Percentiles rank a stretch among this genome's conserved stretches.
Conservation (phyloP, 2,329 filamentous ascomycete genomes). For the Aspergillus carbonarius region DNA sequence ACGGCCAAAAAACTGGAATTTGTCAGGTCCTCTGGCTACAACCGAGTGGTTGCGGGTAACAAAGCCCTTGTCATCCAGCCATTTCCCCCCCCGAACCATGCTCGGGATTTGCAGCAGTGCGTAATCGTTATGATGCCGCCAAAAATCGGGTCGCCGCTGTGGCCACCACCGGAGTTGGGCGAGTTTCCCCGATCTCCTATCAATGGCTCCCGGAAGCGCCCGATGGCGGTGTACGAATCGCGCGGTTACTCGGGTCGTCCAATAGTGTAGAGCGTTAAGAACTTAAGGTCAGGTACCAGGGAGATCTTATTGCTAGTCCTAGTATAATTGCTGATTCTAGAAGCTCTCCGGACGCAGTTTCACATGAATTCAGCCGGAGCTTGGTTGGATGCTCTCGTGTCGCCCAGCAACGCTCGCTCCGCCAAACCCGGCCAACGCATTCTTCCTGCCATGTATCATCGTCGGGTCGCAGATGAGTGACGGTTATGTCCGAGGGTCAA, state of each 20-base stretch:
- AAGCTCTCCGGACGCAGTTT: neutral
- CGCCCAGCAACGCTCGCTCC: neutral
- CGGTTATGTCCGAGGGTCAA: neutral
- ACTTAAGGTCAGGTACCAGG: neutral
- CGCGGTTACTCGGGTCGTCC: neutral
- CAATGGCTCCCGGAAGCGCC: conserved; percentile 6
- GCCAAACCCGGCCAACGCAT: neutral
- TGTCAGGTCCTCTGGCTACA: neutral
- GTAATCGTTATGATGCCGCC: neutral
- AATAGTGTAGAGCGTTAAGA: neutral
- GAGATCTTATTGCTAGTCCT: neutral
- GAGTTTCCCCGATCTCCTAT: conserved; percentile 15
- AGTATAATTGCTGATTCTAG: neutral
- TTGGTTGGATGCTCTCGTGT: neutral
- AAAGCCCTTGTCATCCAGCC: neutral
- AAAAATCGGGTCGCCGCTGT: neutral
- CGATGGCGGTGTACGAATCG: conserved; percentile 3
- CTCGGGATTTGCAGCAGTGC: neutral
- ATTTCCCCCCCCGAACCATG: neutral
- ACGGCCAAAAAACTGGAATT: conserved; percentile 1
- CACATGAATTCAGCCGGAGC: neutral
- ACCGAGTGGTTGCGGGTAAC: neutral
- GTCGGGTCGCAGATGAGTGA: neutral
- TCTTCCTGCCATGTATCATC: neutral
- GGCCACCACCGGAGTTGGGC: conserved; percentile 7